A percentile compares a stretch with the other conserved stretches of the same genome.
Conservation (phyloP, 164 flowering plant species). For the Vitis riparia region DNA sequence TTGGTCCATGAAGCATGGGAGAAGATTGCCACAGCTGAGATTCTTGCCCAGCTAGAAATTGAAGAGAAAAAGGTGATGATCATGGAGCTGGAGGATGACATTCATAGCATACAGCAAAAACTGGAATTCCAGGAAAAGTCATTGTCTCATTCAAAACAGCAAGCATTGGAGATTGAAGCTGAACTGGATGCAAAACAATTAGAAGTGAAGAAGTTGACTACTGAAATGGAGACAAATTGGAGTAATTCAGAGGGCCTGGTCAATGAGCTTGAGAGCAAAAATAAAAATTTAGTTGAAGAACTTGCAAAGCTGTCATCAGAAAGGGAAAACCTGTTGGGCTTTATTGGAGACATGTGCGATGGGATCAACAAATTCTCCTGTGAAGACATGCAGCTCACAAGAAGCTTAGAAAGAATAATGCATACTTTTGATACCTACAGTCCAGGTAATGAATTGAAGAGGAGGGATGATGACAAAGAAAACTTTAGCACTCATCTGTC, state of each 20-base stretch:
- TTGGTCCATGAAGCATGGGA: constrained; percentile 42
- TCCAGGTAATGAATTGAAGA: constrained; percentile 3
- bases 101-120: constrained; percentile 22
- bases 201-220: constrained; percentile 25
- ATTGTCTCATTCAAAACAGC: constrained; percentile 13
- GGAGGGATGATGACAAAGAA: constrained; percentile 30
- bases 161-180: constrained; percentile 25
- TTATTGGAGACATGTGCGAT: constrained; percentile 21
- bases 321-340: constrained; percentile 29
- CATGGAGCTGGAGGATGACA: constrained; percentile 41
- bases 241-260: constrained; percentile 23
- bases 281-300: constrained; percentile 15
- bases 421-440: constrained; percentile 13
- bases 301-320: constrained; percentile 23
- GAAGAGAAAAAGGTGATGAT: constrained; percentile 47
- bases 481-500: constrained; percentile 19
- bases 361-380: constrained; percentile 22
- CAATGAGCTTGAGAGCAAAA: constrained; percentile 34
- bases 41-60: constrained; percentile 37
- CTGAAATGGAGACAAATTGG: constrained; percentile 19
- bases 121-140: constrained; percentile 26
- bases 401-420: constrained; percentile 31
- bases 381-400: constrained; percentile 41
- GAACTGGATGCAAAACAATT: constrained; percentile 23
- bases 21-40: constrained; percentile 29